Conservation (phyloP, 2,329 filamentous ascomycete species). For the Remersonia thermophila region DNA sequence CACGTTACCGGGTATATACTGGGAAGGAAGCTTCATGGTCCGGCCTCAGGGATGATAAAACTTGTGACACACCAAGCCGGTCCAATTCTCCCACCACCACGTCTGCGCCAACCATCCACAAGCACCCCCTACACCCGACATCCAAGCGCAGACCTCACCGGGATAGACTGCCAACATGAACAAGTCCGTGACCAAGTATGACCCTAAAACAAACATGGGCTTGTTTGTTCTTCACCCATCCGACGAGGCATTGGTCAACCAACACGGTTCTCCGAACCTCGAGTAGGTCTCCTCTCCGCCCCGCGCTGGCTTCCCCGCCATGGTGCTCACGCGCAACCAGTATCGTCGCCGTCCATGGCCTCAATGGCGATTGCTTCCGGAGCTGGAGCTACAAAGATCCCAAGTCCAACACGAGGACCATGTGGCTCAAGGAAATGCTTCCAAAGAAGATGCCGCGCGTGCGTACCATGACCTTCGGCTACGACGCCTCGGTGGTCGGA, state of each 20-base stretch:
- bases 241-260: not conserved
- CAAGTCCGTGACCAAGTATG: not conserved
- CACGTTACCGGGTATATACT: too few relatives aligned
- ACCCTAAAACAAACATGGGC: not conserved
- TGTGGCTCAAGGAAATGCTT: conserved; percentile 4
- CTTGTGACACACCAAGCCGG: too few relatives aligned
- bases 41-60: too few relatives aligned
- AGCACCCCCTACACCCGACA: too few relatives aligned
- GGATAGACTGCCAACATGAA: too few relatives aligned
- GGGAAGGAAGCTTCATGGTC: too few relatives aligned
- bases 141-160: too few relatives aligned
- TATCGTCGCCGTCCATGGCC: conserved; percentile 11
- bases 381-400: conserved; percentile 4
- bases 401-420: not conserved
- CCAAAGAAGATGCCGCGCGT: conserved; percentile 2
- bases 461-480: conserved; percentile 7
- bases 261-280: not conserved
- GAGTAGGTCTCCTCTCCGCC: not conserved
- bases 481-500: conserved; percentile 6
- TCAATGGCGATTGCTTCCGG: conserved; percentile 2
- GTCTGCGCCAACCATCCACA: too few relatives aligned
- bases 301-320: not conserved
- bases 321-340: not conserved
- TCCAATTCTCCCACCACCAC: too few relatives aligned
- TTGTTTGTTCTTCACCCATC: not conserved